A percentile compares a stretch with the other conserved stretches of the same genome.
Conservation (phyloP, 192 early-diverging fungal species). For the Chytriomyces hyalinus region DNA sequence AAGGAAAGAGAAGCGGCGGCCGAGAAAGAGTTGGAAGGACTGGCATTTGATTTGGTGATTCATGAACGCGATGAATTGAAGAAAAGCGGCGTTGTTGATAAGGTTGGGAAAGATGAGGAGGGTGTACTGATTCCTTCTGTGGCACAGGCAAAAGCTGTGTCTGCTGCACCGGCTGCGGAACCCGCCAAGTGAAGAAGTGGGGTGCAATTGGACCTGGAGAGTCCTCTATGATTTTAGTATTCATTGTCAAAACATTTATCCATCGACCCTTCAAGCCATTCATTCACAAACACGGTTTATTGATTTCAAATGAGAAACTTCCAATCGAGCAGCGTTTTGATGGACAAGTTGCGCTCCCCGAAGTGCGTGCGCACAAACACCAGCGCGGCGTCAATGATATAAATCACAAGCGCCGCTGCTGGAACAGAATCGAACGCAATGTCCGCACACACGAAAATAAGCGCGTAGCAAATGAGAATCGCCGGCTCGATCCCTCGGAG, state of each 20-base stretch:
- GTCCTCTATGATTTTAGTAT: background rate
- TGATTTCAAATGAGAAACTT: slow-evolving; percentile 57
- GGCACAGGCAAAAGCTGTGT: background rate
- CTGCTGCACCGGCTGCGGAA: background rate
- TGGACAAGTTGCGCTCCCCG: slow-evolving; percentile 53
- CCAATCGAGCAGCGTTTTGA: slow-evolving; percentile 53
- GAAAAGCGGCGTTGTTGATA: background rate
- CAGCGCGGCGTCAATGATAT: slow-evolving; percentile 44
- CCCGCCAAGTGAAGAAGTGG: background rate
- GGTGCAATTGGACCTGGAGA: no score
- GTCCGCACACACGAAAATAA: slow-evolving; percentile 44
- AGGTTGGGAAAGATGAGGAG: background rate
- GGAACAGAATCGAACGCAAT: slow-evolving; percentile 26
- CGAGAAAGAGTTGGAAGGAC: background rate
- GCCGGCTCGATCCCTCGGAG: slow-evolving; percentile 51
- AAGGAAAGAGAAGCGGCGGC: background rate
- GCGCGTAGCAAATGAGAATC: slow-evolving; percentile 50
- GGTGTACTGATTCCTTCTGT: background rate
- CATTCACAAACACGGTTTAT: background rate
- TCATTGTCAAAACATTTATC: background rate
- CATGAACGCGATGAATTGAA: background rate
- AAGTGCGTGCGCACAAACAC: slow-evolving; percentile 44
- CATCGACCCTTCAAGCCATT: background rate
- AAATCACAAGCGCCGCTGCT: slow-evolving; percentile 41
- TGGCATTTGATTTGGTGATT: background rate